Evolutionary conservation across 176 grass and related monocot genomes (phyloP), one percentile per base, ranked within the genome.

Genomic region (Aegilops umbellulata): DNA sequence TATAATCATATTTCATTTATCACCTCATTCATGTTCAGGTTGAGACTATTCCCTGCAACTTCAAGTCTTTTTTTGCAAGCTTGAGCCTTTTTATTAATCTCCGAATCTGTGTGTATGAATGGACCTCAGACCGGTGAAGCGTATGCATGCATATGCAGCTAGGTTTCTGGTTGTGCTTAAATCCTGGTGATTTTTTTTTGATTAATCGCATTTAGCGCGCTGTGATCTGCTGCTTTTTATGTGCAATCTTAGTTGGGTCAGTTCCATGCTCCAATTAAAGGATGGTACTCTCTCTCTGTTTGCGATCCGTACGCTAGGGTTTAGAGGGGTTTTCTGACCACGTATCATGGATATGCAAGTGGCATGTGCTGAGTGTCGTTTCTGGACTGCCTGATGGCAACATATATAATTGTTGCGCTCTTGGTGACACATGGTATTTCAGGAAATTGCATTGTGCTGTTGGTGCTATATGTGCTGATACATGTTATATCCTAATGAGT

Each of bases 1-100:
- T n/a, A 83, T 61, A 53, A 35, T 55, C 29, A 57, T 58, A 61
- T 77, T 30, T 20, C 22, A 58, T 36, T 80, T 38, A 76, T 32
- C 25, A 81, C 31, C 24, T 31, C 34, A 32, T 32, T 41, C 53
- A 26, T 80, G 39, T 69, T 74, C 8, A 97, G 92, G 67, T 97
- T 15, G 70, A 88, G 27, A 81, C 70, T 97, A 32, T 32, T 44
- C 95, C 90, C 5, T 26, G 23, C 26, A 85, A 61, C 10, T 97
- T 97, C 42, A 29, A 5, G 3, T 93, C 90, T 47, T 47, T 15
- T 6, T 32, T 89, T 47, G 15, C 46, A 74, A 76, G 0, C 26
- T 79, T 11, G 94, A 97, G 6, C 16, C 24, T 70, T 83, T 90
- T 23, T 97, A 81, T 82, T 36, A 36, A 8, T 67, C 31, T 31